These are phyloP conservation scores for Pichia deserticola DNA, from an alignment of 805 yeast species.

Conservation along the genomic window DNA sequence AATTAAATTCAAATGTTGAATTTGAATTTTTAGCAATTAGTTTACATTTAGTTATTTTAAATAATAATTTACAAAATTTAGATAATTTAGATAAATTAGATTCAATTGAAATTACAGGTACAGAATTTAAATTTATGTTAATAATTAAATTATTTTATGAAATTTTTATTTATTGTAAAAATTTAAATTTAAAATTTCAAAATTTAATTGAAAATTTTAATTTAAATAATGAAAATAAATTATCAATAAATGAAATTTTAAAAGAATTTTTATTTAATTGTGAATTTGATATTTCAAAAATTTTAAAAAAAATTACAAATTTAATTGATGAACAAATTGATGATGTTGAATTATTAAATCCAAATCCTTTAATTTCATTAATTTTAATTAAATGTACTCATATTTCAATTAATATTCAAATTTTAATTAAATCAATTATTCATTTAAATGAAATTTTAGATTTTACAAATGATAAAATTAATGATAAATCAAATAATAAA, in stretches of 20 bases:
- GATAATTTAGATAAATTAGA: slow-evolving; percentile 11
- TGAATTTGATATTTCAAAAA: slow-evolving; percentile 25
- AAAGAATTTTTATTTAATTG: slow-evolving; percentile 24
- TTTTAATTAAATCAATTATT: slow-evolving; percentile 18
- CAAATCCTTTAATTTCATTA: slow-evolving; percentile 22
- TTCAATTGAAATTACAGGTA: slow-evolving; percentile 12
- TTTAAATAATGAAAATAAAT: not conserved
- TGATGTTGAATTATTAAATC: slow-evolving; percentile 21
- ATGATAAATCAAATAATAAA: not conserved
- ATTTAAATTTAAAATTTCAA: slow-evolving; percentile 4
- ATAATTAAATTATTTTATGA: slow-evolving; percentile 21
- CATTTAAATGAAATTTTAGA: slow-evolving; percentile 15
- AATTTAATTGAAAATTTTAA: not conserved
- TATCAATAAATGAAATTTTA: slow-evolving; percentile 8
- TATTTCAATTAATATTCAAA: slow-evolving; percentile 13
- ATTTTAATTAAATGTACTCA: slow-evolving; percentile 23
- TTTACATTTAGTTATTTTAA: slow-evolving; percentile 17
- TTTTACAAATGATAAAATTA: not conserved
- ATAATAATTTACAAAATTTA: slow-evolving; percentile 13
- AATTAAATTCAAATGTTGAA: slow-evolving; percentile 7
- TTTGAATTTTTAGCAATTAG: slow-evolving; percentile 22
- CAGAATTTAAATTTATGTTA: slow-evolving; percentile 21
- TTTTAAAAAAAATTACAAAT: slow-evolving; percentile 21
- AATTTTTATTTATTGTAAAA: slow-evolving; percentile 10
- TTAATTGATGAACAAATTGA: slow-evolving; percentile 26